Evolutionary conservation across 768 basidiomycete genomes (phyloP).

Genomic region (Lentinula boryana): DNA sequence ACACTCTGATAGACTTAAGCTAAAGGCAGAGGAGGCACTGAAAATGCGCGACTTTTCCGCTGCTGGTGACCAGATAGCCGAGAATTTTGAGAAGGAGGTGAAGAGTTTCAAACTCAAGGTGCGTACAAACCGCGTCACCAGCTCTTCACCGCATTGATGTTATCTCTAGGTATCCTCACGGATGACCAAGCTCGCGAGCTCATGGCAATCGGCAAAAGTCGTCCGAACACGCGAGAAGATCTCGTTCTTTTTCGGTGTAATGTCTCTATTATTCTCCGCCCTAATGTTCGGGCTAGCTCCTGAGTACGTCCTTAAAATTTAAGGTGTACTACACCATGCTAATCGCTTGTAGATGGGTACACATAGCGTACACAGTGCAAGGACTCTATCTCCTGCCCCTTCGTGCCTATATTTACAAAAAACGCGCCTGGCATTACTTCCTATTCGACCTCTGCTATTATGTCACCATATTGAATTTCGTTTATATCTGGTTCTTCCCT

Average conservation of each 20-base stretch:
- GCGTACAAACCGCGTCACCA: slow-evolving; percentile 1
- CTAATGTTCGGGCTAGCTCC: slow-evolving; percentile 86
- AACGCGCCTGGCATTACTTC: slow-evolving; percentile 92
- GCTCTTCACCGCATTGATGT: neutral
- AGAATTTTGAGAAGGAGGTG: slow-evolving; percentile 82
- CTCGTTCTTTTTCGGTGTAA: slow-evolving; percentile 92
- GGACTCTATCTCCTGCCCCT: slow-evolving; percentile 74
- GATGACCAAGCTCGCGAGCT: slow-evolving; percentile 66
- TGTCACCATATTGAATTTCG: slow-evolving; percentile 83
- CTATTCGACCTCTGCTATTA: slow-evolving; percentile 92
- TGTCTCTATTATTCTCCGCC: slow-evolving; percentile 79
- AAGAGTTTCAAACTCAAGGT: slow-evolving; percentile 86
- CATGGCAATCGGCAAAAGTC: slow-evolving; percentile 93
- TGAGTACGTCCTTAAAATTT: slow-evolving; percentile 46
- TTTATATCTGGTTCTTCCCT: slow-evolving; percentile 91
- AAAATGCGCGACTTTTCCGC: slow-evolving; percentile 42
- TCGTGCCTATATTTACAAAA: slow-evolving; percentile 85
- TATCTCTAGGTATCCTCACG: slow-evolving; percentile 64
- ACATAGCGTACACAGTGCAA: slow-evolving; percentile 79
- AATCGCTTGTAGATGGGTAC: slow-evolving; percentile 64
- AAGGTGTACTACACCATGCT: slow-evolving; percentile 10
- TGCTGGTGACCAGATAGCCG: slow-evolving; percentile 41
- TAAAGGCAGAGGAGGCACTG: slow-evolving; percentile 75
- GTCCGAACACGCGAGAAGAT: slow-evolving; percentile 78
- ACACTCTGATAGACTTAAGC: slow-evolving; percentile 78